Percentiles rank a stretch among this genome's conserved stretches.
Conservation (phyloP, 129 eudicot genomes). For the Flaveria bidentis region DNA sequence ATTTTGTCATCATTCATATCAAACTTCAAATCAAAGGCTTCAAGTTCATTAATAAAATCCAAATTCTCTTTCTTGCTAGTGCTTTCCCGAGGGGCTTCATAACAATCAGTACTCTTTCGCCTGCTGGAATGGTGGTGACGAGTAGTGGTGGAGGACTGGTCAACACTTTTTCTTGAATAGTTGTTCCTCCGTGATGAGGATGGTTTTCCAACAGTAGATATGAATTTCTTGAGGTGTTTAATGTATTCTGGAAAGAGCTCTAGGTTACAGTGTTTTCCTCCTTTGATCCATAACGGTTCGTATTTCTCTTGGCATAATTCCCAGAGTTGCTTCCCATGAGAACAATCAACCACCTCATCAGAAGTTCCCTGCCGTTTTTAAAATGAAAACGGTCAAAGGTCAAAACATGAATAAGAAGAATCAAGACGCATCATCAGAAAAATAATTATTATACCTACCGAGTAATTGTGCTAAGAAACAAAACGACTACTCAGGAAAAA, state of each 20-base stretch:
- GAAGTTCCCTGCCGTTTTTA: conserved; percentile 60
- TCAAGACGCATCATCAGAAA: not conserved
- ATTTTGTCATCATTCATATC: conserved; percentile 44
- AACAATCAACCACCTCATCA: conserved; percentile 82
- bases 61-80: conserved; percentile 60
- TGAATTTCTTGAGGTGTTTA: conserved; percentile 75
- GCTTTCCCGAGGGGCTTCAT: conserved; percentile 66
- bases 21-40: conserved; percentile 40
- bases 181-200: conserved; percentile 48
- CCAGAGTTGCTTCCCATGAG: conserved; percentile 81
- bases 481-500: not conserved
- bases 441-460: not conserved
- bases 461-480: not conserved
- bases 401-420: not conserved
- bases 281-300: conserved; percentile 87
- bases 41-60: conserved; percentile 30
- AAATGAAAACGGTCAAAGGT: conserved; percentile 14
- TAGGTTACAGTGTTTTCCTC: conserved; percentile 81
- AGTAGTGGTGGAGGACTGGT: conserved; percentile 42
- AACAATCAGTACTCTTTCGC: conserved; percentile 62
- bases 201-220: conserved; percentile 57
- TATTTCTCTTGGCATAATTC: conserved; percentile 74
- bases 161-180: conserved; percentile 60
- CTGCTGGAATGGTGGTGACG: conserved; percentile 37
- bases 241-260: conserved; percentile 81